Conservation (phyloP, 2,329 filamentous ascomycete species). For the Claviceps purpurea region DNA sequence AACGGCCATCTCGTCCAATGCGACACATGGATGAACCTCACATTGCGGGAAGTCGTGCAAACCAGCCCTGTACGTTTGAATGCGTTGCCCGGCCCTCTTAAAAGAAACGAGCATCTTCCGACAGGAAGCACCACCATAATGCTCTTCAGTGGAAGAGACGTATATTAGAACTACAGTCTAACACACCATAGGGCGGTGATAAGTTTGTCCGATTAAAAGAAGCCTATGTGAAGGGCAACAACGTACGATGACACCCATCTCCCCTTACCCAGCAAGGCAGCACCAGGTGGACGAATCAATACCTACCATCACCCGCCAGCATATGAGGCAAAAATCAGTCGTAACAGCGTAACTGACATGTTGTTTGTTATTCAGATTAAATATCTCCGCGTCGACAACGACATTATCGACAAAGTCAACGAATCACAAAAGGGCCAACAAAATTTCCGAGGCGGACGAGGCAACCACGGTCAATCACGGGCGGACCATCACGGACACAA, state of each 20-base stretch:
- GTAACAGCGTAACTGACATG: neutral
- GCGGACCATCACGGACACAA: constrained; percentile 43
- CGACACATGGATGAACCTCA: constrained; percentile 99
- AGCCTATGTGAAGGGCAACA: constrained; percentile 94
- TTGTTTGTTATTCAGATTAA: constrained; percentile 57
- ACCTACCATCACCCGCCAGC: neutral
- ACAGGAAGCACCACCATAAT: too few relatives aligned
- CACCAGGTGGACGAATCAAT: too few relatives aligned
- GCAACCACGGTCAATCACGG: constrained; percentile 43
- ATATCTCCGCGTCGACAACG: constrained; percentile 89
- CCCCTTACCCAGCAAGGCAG: neutral
- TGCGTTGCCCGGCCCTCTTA: too few relatives aligned
- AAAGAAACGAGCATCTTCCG: too few relatives aligned
- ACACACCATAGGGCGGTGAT: constrained; percentile 57
- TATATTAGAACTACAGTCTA: neutral
- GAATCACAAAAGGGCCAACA: constrained; percentile 72
- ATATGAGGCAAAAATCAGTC: neutral
- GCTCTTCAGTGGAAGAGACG: neutral
- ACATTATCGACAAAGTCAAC: constrained; percentile 88
- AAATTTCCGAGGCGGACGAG: constrained; percentile 51
- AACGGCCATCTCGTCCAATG: constrained; percentile 93
- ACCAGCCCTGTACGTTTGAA: constrained; percentile 56
- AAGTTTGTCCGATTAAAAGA: constrained; percentile 86
- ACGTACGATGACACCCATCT: constrained; percentile 38
- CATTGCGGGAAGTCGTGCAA: constrained; percentile 91